Conservation (phyloP, 768 basidiomycete species). For the Phylloporus rhodoxanthus region DNA sequence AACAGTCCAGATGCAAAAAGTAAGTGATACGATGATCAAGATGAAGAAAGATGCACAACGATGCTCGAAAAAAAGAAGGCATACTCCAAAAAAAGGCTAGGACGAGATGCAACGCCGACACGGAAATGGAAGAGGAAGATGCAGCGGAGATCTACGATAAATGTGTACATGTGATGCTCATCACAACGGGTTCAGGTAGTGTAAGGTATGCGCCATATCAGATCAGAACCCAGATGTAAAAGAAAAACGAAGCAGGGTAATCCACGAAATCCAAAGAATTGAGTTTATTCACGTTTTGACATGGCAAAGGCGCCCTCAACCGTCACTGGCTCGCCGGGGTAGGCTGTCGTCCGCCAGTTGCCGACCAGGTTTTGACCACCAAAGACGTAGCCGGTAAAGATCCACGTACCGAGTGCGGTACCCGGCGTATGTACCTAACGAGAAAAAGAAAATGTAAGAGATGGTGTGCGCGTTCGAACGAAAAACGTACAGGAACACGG, state of each 20-base stretch:
- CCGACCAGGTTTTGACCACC: conserved; percentile 64
- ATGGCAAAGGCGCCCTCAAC: conserved; percentile 65
- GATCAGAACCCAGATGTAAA: not conserved
- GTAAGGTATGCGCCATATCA: not conserved
- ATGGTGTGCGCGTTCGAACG: not conserved
- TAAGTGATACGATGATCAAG: not conserved
- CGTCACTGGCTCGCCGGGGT: conserved; percentile 34
- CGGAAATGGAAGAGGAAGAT: not conserved
- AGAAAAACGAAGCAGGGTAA: not conserved
- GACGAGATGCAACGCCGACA: not conserved
- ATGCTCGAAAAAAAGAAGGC: not conserved
- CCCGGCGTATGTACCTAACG: conserved; percentile 4
- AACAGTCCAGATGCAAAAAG: not conserved
- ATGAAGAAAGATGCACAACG: not conserved
- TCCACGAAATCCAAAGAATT: conserved; percentile 4
- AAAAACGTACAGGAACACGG: conserved; percentile 32
- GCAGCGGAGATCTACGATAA: not conserved
- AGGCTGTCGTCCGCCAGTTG: conserved; percentile 50
- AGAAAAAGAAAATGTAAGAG: conserved; percentile 5
- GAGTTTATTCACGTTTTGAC: conserved; percentile 38
- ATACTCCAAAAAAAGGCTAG: not conserved
- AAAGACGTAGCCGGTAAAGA: conserved; percentile 70
- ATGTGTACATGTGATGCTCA: not conserved
- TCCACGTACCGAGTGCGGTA: conserved; percentile 23
- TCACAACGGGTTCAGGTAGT: not conserved